Percentiles rank a stretch among this genome's conserved stretches.
These are phyloP conservation scores for Boletus subparvulus DNA, from an alignment of 768 basidiomycete genomes.

Conservation along the genomic window DNA sequence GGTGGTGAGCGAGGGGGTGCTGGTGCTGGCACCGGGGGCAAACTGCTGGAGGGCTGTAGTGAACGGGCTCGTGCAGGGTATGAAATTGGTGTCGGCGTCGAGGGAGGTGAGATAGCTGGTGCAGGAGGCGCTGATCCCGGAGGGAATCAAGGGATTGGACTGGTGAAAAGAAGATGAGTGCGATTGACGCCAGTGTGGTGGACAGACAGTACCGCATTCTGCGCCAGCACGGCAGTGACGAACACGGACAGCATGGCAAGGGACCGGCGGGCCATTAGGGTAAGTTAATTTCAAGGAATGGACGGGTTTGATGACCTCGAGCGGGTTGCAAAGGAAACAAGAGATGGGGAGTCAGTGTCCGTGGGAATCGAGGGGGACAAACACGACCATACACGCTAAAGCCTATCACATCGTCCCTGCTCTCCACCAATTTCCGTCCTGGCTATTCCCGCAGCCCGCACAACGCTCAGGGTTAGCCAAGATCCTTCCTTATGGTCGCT, in stretches of 20 bases:
- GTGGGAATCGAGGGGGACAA: background rate
- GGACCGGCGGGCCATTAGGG: conserved; percentile 46
- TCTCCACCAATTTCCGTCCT: conserved; percentile 2
- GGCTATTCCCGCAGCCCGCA: too few relatives aligned
- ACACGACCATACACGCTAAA: conserved; percentile 11
- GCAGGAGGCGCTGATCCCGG: conserved; percentile 58
- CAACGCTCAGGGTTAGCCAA: too few relatives aligned
- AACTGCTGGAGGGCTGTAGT: conserved; percentile 59
- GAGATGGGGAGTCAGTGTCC: background rate
- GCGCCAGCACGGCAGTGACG: conserved; percentile 50
- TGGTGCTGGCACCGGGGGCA: conserved; percentile 41
- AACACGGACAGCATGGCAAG: conserved; percentile 53
- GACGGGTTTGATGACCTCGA: conserved; percentile 7
- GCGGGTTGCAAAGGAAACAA: background rate
- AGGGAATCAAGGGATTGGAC: conserved; percentile 61
- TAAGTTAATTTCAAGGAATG: conserved; percentile 32
- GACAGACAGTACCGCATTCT: conserved; percentile 40
- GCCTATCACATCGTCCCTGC: conserved; percentile 11
- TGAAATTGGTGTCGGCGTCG: conserved; percentile 57
- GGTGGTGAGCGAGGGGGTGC: conserved; percentile 40
- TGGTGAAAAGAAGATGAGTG: conserved; percentile 25
- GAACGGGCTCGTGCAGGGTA: conserved; percentile 62
- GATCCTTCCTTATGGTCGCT: background rate
- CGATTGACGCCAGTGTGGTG: too few relatives aligned
- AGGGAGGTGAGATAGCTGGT: conserved; percentile 56